A percentile compares a stretch with the other conserved stretches of the same genome.
phyloP scores from a whole-genome alignment of 805 yeast genomes.

The Lachancea sp. region DNA sequence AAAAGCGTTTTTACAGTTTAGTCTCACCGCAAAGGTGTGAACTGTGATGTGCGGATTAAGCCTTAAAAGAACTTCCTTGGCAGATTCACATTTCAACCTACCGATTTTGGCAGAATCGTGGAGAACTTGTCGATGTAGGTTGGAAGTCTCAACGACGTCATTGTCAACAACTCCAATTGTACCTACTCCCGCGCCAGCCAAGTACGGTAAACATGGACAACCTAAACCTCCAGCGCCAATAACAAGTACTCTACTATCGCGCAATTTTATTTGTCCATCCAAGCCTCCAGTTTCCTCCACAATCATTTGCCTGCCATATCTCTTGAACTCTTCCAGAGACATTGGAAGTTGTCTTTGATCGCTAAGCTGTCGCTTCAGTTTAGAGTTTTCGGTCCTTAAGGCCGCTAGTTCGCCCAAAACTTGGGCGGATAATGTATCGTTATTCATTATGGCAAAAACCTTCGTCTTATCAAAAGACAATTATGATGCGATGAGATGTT shows the following conservation, averaged over 20 bases:
- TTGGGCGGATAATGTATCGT: background rate
- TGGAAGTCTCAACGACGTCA: constrained; percentile 78
- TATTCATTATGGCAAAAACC: too few species aligned
- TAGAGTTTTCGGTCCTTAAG: constrained; percentile 26
- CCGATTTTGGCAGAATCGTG: constrained; percentile 69
- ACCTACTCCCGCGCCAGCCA: constrained; percentile 87
- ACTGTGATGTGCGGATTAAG: constrained; percentile 67
- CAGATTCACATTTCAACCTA: constrained; percentile 70
- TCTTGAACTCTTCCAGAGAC: constrained; percentile 58
- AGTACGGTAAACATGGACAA: constrained; percentile 79
- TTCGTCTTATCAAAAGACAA: too few species aligned
- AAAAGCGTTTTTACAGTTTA: constrained; percentile 54
- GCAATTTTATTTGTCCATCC: constrained; percentile 49
- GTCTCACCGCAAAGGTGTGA: constrained; percentile 44
- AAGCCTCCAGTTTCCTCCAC: constrained; percentile 68
- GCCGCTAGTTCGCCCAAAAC: constrained; percentile 19
- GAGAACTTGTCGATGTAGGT: constrained; percentile 82
- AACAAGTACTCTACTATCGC: constrained; percentile 56
- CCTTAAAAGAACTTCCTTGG: constrained; percentile 43
- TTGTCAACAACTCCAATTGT: constrained; percentile 78
- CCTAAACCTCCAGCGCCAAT: constrained; percentile 98
- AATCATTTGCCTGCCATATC: constrained; percentile 94
- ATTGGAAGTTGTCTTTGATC: constrained; percentile 16
- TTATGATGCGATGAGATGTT: constrained; percentile 8
- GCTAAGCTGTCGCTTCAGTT: constrained; percentile 16